These are phyloP conservation scores for Beauveria sp. DNA, from an alignment of 2,329 filamentous ascomycete species.

Conservation along the genomic window DNA sequence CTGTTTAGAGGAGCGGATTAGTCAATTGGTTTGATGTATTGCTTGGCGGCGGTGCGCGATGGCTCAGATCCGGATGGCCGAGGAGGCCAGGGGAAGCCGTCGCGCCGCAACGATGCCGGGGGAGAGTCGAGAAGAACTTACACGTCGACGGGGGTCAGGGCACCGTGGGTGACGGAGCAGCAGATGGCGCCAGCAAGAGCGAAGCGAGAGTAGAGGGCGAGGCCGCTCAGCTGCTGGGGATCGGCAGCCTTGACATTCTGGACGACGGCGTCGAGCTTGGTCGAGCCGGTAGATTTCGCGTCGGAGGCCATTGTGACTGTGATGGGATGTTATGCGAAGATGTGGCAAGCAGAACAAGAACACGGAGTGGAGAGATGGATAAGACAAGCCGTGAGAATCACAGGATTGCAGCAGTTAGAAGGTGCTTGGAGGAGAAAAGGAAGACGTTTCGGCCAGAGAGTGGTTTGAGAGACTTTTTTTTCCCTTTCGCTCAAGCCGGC, in stretches of 20 bases:
- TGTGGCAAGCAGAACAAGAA: not conserved
- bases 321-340: conserved; percentile 19
- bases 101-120: not conserved
- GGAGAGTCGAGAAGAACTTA: conserved; percentile 50
- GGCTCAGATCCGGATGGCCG: not conserved
- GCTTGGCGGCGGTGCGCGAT: not conserved
- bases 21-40: conserved; percentile 8
- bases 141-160: conserved; percentile 97
- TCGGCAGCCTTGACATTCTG: conserved; percentile 33
- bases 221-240: conserved; percentile 36
- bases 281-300: conserved; percentile 29
- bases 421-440: conserved; percentile 11
- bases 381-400: conserved; percentile 9
- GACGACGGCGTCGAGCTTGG: conserved; percentile 38
- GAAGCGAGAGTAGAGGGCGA: conserved; percentile 87
- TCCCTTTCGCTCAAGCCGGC: not conserved
- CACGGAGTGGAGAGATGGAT: conserved; percentile 26
- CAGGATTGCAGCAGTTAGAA: conserved; percentile 8
- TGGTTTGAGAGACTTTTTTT: conserved; percentile 13
- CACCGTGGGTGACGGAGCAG: conserved; percentile 96
- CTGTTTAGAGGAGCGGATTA: conserved; percentile 33
- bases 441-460: conserved; percentile 7
- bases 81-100: not conserved
- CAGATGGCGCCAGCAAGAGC: conserved; percentile 96
- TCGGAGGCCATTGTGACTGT: conserved; percentile 35